Base-by-base conservation (phyloP, 441 rosid species). In the Francoa sonchifolia region DNA sequence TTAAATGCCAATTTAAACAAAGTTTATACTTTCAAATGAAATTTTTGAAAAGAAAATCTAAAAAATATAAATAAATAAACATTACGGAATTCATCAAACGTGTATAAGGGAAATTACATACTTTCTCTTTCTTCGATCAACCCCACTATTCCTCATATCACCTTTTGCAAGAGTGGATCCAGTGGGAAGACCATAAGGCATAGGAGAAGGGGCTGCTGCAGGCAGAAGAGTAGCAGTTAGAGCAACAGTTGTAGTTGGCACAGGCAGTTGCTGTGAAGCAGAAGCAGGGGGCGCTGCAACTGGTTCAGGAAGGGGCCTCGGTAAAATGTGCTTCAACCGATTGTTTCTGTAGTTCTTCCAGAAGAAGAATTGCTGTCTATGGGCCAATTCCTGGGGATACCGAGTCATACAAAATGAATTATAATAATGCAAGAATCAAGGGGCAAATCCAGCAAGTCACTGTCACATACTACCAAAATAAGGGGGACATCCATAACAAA, bases 281-380 rank as follows among this genome's bases (percentile, higher is more conserved):
- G 63, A 26, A 38, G 55, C 8, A 6, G 63, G 48, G 34, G 68
- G 65, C 4, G 66, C 62, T 32, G 71, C 62, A 41, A 42, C 42
- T 51, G 70, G 76, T 53, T 90, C 98, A n/a, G 95, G 95, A 62
- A 82, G 87, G 35, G 88, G 78, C 63, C 86, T 74, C 8, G 95
- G 96, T 58, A 73, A 54, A 54, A 82, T 82, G 80, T 82, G 95
- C 62, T 85, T 85, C 67, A 89, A 50, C 45, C 94, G 59, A 57
- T 89, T 89, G 73, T 80, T 90, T 62, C 95, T 70, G 48, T 85
- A 76, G 75, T 90, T 87, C 74, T 92, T 87, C 97, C 96, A 86
- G 59, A 59, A 86, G 56, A 75, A 90, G 73, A 90, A 90, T 57
- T 86, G 95, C 59, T 86, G 95, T 54, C 99, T 71, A 62, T 86